Evolutionary conservation across 106 monocot species (phyloP), one percentile per base, ranked within the genome.

Genomic region (Dendrobium huoshanense): DNA sequence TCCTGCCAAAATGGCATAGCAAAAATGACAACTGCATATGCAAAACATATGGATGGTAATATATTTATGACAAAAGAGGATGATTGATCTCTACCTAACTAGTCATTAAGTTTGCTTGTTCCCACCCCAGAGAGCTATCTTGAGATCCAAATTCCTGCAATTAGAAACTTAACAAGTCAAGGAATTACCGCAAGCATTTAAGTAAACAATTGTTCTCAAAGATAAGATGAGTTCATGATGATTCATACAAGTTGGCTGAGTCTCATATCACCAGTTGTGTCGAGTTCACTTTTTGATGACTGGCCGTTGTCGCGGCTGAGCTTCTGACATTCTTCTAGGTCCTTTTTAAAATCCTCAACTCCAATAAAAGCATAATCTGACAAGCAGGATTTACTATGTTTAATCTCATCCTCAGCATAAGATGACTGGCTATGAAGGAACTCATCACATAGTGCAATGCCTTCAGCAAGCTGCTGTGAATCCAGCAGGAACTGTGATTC

Each of bases 401-500:
- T 73, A 16, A 51, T 15, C 15, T 84, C 86, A 55, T 80, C 91
- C 31, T 70, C 70, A 25, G 87, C 89, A 81, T 89, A 93, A 27
- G 95, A 91, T 73, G 88, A 78, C 82, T 99, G 99, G 83, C 99
- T 99, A 33, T 84, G 89, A 75, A 99, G 93, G 25, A 99, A 95
- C 85, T 99, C 99, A 4, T 95, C 95, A 65, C 92, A 93, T 41
- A 95, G 49, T 31, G 95, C 92, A n/a, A 99, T 85, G 27, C 91
- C 91, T 56, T 92, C 95, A 55, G 93, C 99, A 56, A 99, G 85
- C 83, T 99, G 93, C 85, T 99, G 99, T 84, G 99, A 95, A 82
- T 99, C 90, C 77, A 95, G 77, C 15, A 95, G 68, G 77, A 84
- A 98, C 20, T 95, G 95, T 48, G 95, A 91, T 76, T 99, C 95